Base-by-base conservation (phyloP, 2,329 filamentous ascomycete genomes). In the Plectosphaerella sp. region DNA sequence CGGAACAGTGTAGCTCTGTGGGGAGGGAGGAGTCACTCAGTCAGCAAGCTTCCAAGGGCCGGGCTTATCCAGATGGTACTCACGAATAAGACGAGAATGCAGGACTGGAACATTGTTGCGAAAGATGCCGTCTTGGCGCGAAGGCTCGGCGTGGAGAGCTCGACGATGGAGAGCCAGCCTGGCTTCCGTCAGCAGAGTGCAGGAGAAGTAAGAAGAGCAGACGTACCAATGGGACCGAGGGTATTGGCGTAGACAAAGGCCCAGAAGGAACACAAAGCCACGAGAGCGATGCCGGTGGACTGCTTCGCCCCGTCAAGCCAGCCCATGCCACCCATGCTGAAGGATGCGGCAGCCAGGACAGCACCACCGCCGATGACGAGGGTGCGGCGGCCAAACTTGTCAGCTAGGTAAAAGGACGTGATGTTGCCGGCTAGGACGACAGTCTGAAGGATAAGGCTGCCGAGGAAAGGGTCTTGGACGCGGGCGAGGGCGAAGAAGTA, bases 401-500 rank as follows among this genome's bases (percentile, higher is more conserved):
- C 58, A 8, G 57, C 55, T 11, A 48, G 54, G n/a, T 58, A 57
- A 18, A 58, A 59, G 1, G 49, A 37, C 15, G 52, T 47, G 9
- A 58, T 47, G 47, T 58, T 58, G 5, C 56, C 54, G 8, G 56
- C 50, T 8, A 59, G 10, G 2, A 39, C 28, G 37, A 48, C 20
- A 11, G 22, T 14, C 28, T 48, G 28, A 14, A 53, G 58, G 14
- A 61, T 43, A 5, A 60, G 47, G n/a, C 55, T 61, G 7, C 58
- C 58, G 3, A 59, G 48, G 48, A 61, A 62, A 10, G 60, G 60
- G 22, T 62, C 58, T 0, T 52, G 39, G 3, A 60, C 53, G 7
- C 54, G 53, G 5, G 59, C 58, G 2, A 60, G 54, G 16, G 56
- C 41, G 49, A 62, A 62, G 43, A 62, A 62, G 18, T 61, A 62